Evolutionary conservation across 352 stramenopile species (phyloP).

Genomic region (Albugo laibachii): DNA sequence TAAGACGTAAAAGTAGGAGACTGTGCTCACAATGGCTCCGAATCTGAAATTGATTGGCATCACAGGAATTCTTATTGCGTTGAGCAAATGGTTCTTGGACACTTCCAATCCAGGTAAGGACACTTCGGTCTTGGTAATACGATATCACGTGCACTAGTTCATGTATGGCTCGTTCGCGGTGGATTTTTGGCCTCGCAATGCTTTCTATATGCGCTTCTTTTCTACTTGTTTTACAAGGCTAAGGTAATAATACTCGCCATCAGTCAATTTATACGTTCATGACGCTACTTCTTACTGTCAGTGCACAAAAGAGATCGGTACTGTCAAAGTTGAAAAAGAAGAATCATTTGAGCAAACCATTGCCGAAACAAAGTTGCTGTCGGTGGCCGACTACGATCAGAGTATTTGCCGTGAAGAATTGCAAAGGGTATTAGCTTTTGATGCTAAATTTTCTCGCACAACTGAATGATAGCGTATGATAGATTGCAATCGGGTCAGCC

Average conservation of each 20-base stretch:
- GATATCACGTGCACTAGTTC: slow-evolving; percentile 12
- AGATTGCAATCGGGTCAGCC: slow-evolving; percentile 39
- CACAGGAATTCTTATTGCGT: slow-evolving; percentile 32
- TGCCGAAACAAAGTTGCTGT: slow-evolving; percentile 62
- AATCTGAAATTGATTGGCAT: slow-evolving; percentile 69
- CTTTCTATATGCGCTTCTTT: slow-evolving; percentile 32
- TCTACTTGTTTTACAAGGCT: slow-evolving; percentile 39
- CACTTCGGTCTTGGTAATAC: background rate
- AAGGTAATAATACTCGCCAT: slow-evolving; percentile 11
- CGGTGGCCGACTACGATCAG: slow-evolving; percentile 62
- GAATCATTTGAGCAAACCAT: slow-evolving; percentile 51
- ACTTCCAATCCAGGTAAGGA: slow-evolving; percentile 29
- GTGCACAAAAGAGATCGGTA: slow-evolving; percentile 58
- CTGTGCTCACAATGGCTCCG: slow-evolving; percentile 21
- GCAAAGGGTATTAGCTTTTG: slow-evolving; percentile 21
- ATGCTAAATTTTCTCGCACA: background rate
- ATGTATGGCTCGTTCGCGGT: slow-evolving; percentile 25
- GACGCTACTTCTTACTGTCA: slow-evolving; percentile 3
- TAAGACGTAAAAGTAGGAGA: too few species aligned
- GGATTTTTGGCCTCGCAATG: slow-evolving; percentile 47
- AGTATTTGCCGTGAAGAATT: slow-evolving; percentile 47
- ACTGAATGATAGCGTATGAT: slow-evolving; percentile 1
- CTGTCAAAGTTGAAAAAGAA: slow-evolving; percentile 58
- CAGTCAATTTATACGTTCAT: background rate
- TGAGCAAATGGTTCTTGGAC: slow-evolving; percentile 48